Evolutionary conservation across 2,329 filamentous ascomycete species (phyloP).

Genomic region (Whalleya microplaca): DNA sequence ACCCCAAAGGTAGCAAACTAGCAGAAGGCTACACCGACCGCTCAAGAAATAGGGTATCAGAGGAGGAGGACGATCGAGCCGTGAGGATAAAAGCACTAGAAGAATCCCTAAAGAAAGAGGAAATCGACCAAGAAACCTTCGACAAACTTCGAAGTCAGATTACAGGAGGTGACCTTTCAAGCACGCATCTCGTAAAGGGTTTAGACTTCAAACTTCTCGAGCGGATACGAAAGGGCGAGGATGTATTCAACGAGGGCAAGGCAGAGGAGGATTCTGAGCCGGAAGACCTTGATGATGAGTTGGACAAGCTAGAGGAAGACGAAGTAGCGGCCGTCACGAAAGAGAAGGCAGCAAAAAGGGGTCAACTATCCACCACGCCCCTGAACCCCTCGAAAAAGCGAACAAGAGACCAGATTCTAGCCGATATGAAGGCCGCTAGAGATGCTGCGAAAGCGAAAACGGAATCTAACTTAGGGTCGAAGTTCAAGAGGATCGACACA

Average conservation of each 20-base stretch:
- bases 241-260: constrained; percentile 56
- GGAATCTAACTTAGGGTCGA: constrained; percentile 57
- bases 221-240: constrained; percentile 69
- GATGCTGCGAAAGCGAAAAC: constrained; percentile 60
- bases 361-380: constrained; percentile 59
- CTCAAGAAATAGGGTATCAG: constrained; percentile 64
- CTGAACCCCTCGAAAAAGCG: constrained; percentile 62
- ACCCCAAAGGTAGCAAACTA: constrained; percentile 81
- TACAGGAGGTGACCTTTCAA: constrained; percentile 77
- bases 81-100: constrained; percentile 77
- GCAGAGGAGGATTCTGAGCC: constrained; percentile 36
- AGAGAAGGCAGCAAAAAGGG: constrained; percentile 61
- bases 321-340: constrained; percentile 58
- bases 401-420: constrained; percentile 68
- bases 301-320: constrained; percentile 60
- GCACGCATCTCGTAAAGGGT: constrained; percentile 89
- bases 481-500: constrained; percentile 67
- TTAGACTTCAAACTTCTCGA: constrained; percentile 82
- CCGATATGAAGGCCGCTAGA: constrained; percentile 66
- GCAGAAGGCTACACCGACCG: constrained; percentile 85
- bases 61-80: constrained; percentile 58
- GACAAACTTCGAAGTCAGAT: constrained; percentile 76
- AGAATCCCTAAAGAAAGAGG: constrained; percentile 77
- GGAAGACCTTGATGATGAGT: constrained; percentile 66
- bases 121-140: constrained; percentile 82